Evolutionary conservation across 441 rosid species (phyloP).

Genomic region (Adansonia grandidieri): DNA sequence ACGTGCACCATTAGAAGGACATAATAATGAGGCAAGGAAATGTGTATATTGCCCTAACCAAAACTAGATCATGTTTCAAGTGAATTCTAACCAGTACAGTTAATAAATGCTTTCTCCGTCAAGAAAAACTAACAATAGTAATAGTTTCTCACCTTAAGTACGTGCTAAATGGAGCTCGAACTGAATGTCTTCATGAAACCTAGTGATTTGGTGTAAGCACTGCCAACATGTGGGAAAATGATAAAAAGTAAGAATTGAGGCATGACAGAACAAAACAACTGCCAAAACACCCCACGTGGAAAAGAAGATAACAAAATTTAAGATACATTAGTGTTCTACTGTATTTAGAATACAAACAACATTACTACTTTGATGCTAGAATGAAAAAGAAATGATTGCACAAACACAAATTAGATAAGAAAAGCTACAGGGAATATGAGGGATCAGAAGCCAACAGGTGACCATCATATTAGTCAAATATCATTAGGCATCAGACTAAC

Average conservation of each 20-base stretch:
- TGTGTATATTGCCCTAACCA: neutral
- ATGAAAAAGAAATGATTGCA: neutral
- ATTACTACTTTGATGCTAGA: conserved; percentile 4
- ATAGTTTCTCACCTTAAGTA: conserved; percentile 50
- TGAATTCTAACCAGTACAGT: neutral
- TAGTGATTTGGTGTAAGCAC: conserved; percentile 78
- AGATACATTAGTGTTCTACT: neutral
- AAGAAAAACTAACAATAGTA: neutral
- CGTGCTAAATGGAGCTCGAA: conserved; percentile 35
- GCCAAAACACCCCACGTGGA: neutral
- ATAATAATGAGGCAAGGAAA: neutral
- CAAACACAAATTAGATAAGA: neutral
- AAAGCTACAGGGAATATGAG: neutral
- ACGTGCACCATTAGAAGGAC: neutral
- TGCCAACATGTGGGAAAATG: conserved; percentile 38
- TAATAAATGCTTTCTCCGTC: conserved; percentile 9
- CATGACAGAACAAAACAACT: neutral
- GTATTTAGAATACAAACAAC: neutral
- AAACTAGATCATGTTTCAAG: neutral
- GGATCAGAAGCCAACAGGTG: neutral
- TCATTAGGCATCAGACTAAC: neutral
- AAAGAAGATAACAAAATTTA: neutral
- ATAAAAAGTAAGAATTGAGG: conserved; percentile 17
- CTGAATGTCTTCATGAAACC: conserved; percentile 46
- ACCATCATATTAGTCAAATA: neutral